phyloP scores from a whole-genome alignment of 2,329 filamentous ascomycete species.

The Penicillium sp. region DNA sequence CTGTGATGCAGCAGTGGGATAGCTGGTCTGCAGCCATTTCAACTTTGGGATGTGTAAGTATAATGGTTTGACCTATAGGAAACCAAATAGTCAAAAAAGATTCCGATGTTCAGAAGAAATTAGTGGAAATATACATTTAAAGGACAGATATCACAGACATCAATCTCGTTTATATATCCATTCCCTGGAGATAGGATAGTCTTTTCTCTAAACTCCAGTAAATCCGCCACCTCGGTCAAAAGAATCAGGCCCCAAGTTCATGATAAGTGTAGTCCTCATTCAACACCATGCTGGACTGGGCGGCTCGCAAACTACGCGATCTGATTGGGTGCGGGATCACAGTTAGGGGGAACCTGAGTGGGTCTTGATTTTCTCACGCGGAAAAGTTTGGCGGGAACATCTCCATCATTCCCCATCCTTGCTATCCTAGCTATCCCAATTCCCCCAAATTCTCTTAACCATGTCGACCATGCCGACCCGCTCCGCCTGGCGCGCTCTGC shows the following conservation, averaged over 20 bases:
- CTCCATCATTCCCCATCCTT: not conserved
- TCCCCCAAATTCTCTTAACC: not conserved
- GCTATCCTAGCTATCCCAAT: not conserved
- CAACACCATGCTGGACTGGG: not conserved
- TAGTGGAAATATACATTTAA: not conserved
- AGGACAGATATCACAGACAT: not conserved
- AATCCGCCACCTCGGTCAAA: not conserved
- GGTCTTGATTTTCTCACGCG: constrained; percentile 8
- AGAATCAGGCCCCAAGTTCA: not conserved
- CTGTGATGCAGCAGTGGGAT: constrained; percentile 37
- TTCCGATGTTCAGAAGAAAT: no score
- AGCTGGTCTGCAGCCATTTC: constrained; percentile 43
- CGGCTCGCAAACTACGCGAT: constrained; percentile 1
- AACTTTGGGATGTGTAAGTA: not conserved
- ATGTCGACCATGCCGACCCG: constrained; percentile 32
- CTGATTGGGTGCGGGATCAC: constrained; percentile 14
- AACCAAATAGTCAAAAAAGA: no score
- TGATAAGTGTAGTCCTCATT: not conserved
- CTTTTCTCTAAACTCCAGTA: not conserved
- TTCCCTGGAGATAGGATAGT: not conserved
- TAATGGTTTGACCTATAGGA: no score
- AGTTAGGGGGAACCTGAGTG: constrained; percentile 8
- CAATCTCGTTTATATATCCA: not conserved
- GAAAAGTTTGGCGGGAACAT: constrained; percentile 21
- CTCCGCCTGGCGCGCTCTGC: constrained; percentile 38